Conservation (phyloP, 2,329 filamentous ascomycete species). For the Ceratocystis alfenasii region DNA sequence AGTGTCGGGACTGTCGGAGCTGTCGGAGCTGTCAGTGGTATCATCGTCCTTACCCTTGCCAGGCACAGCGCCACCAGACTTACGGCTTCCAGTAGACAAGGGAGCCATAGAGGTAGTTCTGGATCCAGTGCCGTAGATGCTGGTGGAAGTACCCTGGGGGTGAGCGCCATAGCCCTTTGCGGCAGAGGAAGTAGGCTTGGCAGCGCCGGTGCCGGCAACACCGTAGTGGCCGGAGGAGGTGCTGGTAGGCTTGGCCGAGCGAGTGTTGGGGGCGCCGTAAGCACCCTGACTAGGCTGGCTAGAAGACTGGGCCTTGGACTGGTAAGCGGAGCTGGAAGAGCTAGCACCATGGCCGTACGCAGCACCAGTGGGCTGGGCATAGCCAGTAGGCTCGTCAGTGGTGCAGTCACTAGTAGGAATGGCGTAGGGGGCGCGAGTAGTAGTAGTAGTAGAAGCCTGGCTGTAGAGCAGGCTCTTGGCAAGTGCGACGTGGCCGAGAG, state of each 20-base stretch:
- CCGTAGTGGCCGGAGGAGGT: neutral
- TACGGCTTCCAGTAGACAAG: neutral
- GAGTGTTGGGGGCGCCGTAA: neutral
- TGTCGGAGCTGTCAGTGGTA: neutral
- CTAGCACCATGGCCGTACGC: neutral
- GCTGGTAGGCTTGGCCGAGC: neutral
- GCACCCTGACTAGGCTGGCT: neutral
- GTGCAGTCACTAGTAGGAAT: neutral
- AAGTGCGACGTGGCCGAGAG: too few relatives aligned
- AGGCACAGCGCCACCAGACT: neutral
- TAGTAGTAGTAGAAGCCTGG: neutral
- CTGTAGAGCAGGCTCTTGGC: neutral
- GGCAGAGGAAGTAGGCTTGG: neutral
- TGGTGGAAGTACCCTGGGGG: neutral
- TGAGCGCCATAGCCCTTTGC: neutral
- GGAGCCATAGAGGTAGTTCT: constrained; percentile 4
- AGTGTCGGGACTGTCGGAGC: neutral
- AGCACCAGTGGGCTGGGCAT: neutral
- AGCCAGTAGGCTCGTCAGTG: neutral
- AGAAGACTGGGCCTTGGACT: neutral
- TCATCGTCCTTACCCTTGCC: constrained; percentile 8
- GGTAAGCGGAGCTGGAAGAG: constrained; percentile 6
- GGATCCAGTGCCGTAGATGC: constrained; percentile 3
- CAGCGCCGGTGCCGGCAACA: neutral
- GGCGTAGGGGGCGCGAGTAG: neutral